Evolutionary conservation across 139 green algal species (phyloP).

Genomic region (Chlamydomonas applanata): DNA sequence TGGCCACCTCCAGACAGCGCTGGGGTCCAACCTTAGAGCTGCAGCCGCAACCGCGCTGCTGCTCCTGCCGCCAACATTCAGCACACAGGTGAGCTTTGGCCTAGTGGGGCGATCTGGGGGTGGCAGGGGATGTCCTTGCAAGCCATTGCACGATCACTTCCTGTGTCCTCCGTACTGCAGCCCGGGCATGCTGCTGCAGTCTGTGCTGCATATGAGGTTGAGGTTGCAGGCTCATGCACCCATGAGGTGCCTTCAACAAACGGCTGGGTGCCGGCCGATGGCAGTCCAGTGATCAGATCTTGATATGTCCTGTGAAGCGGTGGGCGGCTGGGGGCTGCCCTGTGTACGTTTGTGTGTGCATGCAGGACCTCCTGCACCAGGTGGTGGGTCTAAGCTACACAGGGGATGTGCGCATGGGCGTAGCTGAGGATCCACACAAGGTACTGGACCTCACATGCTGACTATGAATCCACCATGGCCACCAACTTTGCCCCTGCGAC

Average conservation of each 20-base stretch:
- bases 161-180: slow-evolving; percentile 3
- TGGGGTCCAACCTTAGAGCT: slow-evolving; percentile 52
- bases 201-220: too few relatives aligned
- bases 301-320: too few relatives aligned
- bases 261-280: too few relatives aligned
- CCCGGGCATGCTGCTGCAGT: not conserved
- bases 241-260: not conserved
- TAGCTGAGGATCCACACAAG: slow-evolving; percentile 84
- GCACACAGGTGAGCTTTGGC: slow-evolving; percentile 34
- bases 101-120: not conserved
- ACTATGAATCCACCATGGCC: too few relatives aligned
- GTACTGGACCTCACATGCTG: too few relatives aligned
- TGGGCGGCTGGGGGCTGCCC: too few relatives aligned
- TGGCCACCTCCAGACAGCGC: not conserved
- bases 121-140: too few relatives aligned
- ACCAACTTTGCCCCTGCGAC: not conserved
- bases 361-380: not conserved
- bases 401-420: slow-evolving; percentile 80
- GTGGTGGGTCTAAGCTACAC: slow-evolving; percentile 71
- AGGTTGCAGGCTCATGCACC: not conserved
- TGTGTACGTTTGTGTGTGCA: too few relatives aligned
- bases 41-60: slow-evolving; percentile 71
- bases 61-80: slow-evolving; percentile 65
- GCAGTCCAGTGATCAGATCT: too few relatives aligned
- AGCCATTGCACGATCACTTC: not conserved